These are phyloP conservation scores for Botrytis porri DNA, from an alignment of 2,329 filamentous ascomycete genomes.

Conservation along the genomic window DNA sequence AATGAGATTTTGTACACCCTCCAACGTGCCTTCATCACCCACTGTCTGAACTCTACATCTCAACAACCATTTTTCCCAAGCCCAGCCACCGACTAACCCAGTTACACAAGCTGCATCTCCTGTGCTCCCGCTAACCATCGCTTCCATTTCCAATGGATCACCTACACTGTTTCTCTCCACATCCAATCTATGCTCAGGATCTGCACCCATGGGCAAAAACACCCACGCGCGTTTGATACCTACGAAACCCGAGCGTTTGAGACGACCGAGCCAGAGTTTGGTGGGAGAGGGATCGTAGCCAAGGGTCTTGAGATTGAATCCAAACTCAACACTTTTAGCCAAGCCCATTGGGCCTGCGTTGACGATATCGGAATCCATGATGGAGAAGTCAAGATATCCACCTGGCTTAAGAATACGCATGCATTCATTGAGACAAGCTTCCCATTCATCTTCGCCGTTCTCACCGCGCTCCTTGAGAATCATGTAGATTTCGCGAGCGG, in stretches of 20 bases:
- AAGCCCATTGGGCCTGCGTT: slow-evolving; percentile 76
- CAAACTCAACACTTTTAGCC: slow-evolving; percentile 86
- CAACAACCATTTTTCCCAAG: slow-evolving; percentile 95
- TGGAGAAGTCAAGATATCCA: slow-evolving; percentile 85
- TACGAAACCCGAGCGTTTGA: slow-evolving; percentile 74
- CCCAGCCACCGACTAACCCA: slow-evolving; percentile 80
- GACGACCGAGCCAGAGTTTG: slow-evolving; percentile 72
- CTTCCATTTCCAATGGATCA: slow-evolving; percentile 55
- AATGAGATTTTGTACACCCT: slow-evolving; percentile 58
- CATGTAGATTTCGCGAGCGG: slow-evolving; percentile 80
- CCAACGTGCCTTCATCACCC: slow-evolving; percentile 61
- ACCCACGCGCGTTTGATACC: slow-evolving; percentile 83
- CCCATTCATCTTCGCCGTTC: slow-evolving; percentile 79
- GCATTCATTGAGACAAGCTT: slow-evolving; percentile 79
- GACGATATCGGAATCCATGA: slow-evolving; percentile 87
- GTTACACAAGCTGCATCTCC: slow-evolving; percentile 71
- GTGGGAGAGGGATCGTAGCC: slow-evolving; percentile 87
- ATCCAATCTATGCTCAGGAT: slow-evolving; percentile 44
- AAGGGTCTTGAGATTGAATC: slow-evolving; percentile 81
- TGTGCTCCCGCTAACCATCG: slow-evolving; percentile 64
- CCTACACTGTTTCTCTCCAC: slow-evolving; percentile 41
- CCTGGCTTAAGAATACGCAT: slow-evolving; percentile 86
- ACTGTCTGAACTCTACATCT: slow-evolving; percentile 85
- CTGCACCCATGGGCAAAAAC: slow-evolving; percentile 75
- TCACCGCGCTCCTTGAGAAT: slow-evolving; percentile 72